These are phyloP conservation scores for Fallopia convolvulus DNA, from an alignment of 148 eudicot genomes.

Conservation along the genomic window DNA sequence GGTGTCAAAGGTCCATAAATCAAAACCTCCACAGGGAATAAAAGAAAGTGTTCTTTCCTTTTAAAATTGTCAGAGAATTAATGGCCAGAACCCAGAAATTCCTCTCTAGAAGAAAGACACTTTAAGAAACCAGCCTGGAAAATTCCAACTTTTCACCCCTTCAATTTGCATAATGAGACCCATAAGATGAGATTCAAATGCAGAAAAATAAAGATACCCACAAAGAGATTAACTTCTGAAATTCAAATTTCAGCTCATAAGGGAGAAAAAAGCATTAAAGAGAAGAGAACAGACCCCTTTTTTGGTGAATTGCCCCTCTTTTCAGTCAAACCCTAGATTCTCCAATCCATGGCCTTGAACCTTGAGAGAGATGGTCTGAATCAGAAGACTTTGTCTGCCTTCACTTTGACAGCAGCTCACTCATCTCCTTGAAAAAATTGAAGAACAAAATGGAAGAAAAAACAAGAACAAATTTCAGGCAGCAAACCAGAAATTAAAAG, in stretches of 20 bases:
- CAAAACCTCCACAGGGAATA: background rate
- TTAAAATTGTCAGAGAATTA: background rate
- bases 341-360: constrained; percentile 10
- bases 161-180: background rate
- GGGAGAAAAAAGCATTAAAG: background rate
- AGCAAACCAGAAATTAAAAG: background rate
- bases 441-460: background rate
- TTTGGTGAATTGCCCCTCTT: background rate
- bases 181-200: constrained; percentile 4
- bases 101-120: background rate
- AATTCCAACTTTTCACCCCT: background rate
- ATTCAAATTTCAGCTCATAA: background rate
- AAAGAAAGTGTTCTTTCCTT: background rate
- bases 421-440: background rate
- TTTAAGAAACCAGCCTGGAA: background rate
- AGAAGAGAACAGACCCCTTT: background rate
- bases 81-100: background rate
- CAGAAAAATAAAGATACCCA: background rate
- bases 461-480: background rate
- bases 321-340: constrained; percentile 44
- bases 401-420: background rate
- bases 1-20: background rate
- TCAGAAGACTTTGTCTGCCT: constrained; percentile 29
- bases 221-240: background rate
- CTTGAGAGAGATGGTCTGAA: constrained; percentile 31